Conservation (phyloP, 306 rosid genomes). For the Potentilla sterilis region DNA sequence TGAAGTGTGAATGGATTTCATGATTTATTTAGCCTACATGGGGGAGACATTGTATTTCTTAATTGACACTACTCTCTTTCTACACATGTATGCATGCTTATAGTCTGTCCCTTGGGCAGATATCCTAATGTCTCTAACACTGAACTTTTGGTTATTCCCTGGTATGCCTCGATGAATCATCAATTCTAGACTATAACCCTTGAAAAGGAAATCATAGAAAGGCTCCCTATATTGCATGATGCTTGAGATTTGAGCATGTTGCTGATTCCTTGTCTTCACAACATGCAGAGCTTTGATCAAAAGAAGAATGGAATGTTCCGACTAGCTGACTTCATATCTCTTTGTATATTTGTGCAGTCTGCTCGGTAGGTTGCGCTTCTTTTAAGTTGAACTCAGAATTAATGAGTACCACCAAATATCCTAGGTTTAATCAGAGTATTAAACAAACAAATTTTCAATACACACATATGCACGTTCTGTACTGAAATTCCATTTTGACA, state of each 20-base stretch:
- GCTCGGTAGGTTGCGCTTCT: conserved; percentile 52
- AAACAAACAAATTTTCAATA: not conserved
- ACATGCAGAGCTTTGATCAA: conserved; percentile 84
- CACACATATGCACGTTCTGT: not conserved
- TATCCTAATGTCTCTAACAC: not conserved
- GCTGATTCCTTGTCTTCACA: conserved; percentile 24
- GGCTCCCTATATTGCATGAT: not conserved
- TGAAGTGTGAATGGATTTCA: not conserved
- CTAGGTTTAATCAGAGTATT: not conserved
- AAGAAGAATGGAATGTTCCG: conserved; percentile 72
- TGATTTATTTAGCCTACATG: not conserved
- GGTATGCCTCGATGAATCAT: not conserved
- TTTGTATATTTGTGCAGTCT: conserved; percentile 79
- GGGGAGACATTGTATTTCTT: not conserved
- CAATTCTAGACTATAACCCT: not conserved
- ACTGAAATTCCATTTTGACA: not conserved
- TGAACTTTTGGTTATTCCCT: conserved; percentile 1
- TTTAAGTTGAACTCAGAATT: not conserved
- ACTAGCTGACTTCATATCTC: conserved; percentile 80
- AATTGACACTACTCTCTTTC: not conserved
- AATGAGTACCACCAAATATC: not conserved
- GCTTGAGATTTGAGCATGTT: conserved; percentile 11
- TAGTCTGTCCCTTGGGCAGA: not conserved
- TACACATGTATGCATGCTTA: not conserved
- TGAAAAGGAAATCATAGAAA: not conserved